Evolutionary conservation across 768 basidiomycete species (phyloP), one percentile per base, ranked within the genome.

Genomic region (Sutorius australiensis): DNA sequence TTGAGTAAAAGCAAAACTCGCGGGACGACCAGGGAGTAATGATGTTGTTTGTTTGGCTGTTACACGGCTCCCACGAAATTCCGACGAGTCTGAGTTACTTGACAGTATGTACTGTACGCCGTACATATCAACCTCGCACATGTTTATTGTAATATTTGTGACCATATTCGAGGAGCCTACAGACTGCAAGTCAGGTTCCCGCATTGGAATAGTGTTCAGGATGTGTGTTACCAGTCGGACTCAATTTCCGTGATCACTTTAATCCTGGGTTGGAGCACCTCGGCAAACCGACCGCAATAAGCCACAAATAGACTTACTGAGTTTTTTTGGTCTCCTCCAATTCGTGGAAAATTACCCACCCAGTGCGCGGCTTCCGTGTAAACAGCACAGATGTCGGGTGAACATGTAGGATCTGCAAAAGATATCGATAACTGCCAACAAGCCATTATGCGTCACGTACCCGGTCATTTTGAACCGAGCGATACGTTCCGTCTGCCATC

Each of bases 311-410:
- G 39, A 67, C 89, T 62, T 61, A 91, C 90, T 91, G 95, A 38
- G 84, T 86, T 66, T 94, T 97, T 59, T 92, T 95, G 0, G 97
- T 98, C 70, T 98, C 95, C 62, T 98, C 87, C 75, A 97, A 85
- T 67, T 98, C 94, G 62, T 98, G 93, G 64, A 87, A 98, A 9
- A 99, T 76, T 4, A 99, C 90, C 92, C 93, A 98, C 7, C 91
- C 90, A 1, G 88, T 87, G 21, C 84, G 80, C 9, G 97, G 90
- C 63, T 91, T 94, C 39, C 97, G 75, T 0, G 92, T 97, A 66
- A 98, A 98, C 47, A 98, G 73, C 7, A 97, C 92, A 1, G 95
- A 97, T 7, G 86, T 92, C 1, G 97, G 95, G 68, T 98, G 95
- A 5, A 92, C 87, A 71, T 94, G 83, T 19, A 99, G 72, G 8